Evolutionary conservation across 1,284 basidiomycete genomes (phyloP).

Genomic region (Malassezia globosa): DNA sequence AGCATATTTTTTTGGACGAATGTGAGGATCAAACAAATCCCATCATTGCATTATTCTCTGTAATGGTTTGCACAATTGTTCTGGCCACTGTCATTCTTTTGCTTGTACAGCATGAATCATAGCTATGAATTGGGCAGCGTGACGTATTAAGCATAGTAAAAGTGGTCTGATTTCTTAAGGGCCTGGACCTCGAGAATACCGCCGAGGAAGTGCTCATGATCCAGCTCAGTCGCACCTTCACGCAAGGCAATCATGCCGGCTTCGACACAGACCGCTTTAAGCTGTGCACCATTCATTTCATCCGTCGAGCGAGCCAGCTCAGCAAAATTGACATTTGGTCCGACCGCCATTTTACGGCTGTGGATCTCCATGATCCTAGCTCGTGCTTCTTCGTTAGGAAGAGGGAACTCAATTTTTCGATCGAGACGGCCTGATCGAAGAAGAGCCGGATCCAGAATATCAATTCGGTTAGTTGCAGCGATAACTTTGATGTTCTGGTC

Average conservation of each 20-base stretch:
- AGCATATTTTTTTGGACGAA: slow-evolving; percentile 15
- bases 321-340: slow-evolving; percentile 63
- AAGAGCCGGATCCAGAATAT: slow-evolving; percentile 76
- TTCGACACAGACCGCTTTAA: slow-evolving; percentile 60
- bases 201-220: slow-evolving; percentile 46
- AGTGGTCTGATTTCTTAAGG: slow-evolving; percentile 46
- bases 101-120: slow-evolving; percentile 12
- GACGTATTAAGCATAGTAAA: slow-evolving; percentile 27
- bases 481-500: slow-evolving; percentile 98
- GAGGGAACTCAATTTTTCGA: slow-evolving; percentile 68
- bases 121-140: neutral
- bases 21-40: slow-evolving; percentile 14
- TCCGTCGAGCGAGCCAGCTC: slow-evolving; percentile 64
- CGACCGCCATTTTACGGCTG: slow-evolving; percentile 82
- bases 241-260: slow-evolving; percentile 96
- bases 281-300: slow-evolving; percentile 63
- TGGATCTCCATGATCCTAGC: slow-evolving; percentile 67
- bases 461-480: slow-evolving; percentile 95
- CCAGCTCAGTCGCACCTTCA: slow-evolving; percentile 65
- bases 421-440: slow-evolving; percentile 65
- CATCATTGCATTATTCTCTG: slow-evolving; percentile 3
- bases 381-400: slow-evolving; percentile 63
- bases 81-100: slow-evolving; percentile 11
- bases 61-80: slow-evolving; percentile 7
- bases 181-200: slow-evolving; percentile 47